phyloP scores from a whole-genome alignment of 345 rosid genomes.

The Dipteronia dyeriana region DNA sequence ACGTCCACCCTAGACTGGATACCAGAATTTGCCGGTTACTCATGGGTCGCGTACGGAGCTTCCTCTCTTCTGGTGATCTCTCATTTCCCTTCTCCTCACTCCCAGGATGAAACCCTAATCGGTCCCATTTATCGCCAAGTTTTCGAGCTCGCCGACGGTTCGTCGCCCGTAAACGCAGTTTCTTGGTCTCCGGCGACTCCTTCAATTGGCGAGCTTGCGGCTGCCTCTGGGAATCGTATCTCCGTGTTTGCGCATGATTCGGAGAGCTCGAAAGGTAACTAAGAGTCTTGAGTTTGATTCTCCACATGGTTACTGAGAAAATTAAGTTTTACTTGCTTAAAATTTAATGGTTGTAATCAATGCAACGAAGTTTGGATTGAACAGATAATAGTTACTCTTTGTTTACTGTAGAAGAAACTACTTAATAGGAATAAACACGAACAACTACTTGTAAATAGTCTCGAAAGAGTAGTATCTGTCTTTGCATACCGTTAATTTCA shows the following conservation, averaged over 20 bases:
- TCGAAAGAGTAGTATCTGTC: neutral
- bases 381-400: neutral
- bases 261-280: slow-evolving; percentile 47
- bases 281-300: neutral
- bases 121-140: slow-evolving; percentile 82
- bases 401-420: neutral
- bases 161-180: slow-evolving; percentile 58
- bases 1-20: slow-evolving; percentile 76
- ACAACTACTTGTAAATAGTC: neutral
- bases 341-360: neutral
- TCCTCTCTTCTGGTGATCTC: slow-evolving; percentile 85
- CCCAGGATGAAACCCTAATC: slow-evolving; percentile 48
- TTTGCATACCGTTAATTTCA: neutral
- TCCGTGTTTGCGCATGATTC: slow-evolving; percentile 52
- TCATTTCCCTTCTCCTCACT: slow-evolving; percentile 87
- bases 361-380: neutral
- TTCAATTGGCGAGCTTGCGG: slow-evolving; percentile 81
- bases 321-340: neutral
- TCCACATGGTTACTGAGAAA: slow-evolving; percentile 9
- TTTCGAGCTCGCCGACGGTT: slow-evolving; percentile 56
- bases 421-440: neutral
- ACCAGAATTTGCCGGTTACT: slow-evolving; percentile 78
- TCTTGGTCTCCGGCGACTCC: slow-evolving; percentile 79
- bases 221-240: slow-evolving; percentile 58
- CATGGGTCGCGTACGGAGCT: slow-evolving; percentile 95